phyloP scores from a whole-genome alignment of 352 stramenopile genomes.

The Peronospora belbahrii region DNA sequence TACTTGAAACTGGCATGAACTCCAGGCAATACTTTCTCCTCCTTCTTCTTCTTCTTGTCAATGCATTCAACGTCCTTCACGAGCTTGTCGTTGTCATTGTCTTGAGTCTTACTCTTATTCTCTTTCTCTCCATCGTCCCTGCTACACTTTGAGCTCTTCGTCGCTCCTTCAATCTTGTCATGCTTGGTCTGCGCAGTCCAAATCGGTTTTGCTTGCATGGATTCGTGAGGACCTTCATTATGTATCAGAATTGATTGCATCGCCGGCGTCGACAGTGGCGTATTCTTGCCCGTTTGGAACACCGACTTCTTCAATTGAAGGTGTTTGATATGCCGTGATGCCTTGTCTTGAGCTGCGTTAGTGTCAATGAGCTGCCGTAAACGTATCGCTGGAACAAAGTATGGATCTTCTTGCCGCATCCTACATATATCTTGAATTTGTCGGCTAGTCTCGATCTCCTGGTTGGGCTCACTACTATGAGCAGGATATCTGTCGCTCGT shows the following conservation, averaged over 20 bases:
- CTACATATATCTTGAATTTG: constrained; percentile 54
- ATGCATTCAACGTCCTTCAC: neutral
- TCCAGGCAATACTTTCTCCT: constrained; percentile 1
- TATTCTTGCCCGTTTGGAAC: neutral
- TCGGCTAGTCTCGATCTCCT: constrained; percentile 28
- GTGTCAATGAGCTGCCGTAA: constrained; percentile 42
- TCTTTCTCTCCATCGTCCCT: constrained; percentile 2
- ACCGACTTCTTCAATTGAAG: neutral
- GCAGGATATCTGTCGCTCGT: constrained; percentile 1
- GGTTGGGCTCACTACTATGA: neutral
- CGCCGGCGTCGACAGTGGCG: constrained; percentile 1
- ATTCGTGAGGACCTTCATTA: constrained; percentile 21
- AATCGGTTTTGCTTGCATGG: constrained; percentile 1
- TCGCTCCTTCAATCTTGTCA: constrained; percentile 8
- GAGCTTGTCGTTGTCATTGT: neutral
- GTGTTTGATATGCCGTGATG: neutral
- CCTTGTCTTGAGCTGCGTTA: constrained; percentile 12
- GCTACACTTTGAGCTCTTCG: neutral
- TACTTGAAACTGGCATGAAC: constrained; percentile 6
- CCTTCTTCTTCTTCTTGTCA: constrained; percentile 3
- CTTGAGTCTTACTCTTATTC: too few relatives aligned
- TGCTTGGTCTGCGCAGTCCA: constrained; percentile 6
- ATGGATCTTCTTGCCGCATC: constrained; percentile 61
- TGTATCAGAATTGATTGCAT: constrained; percentile 18
- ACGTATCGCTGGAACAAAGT: constrained; percentile 28